Percentiles rank a stretch among this genome's conserved stretches.
These are phyloP conservation scores for Fusarium cyanostomum DNA, from an alignment of 2,329 filamentous ascomycete species.

Conservation along the genomic window DNA sequence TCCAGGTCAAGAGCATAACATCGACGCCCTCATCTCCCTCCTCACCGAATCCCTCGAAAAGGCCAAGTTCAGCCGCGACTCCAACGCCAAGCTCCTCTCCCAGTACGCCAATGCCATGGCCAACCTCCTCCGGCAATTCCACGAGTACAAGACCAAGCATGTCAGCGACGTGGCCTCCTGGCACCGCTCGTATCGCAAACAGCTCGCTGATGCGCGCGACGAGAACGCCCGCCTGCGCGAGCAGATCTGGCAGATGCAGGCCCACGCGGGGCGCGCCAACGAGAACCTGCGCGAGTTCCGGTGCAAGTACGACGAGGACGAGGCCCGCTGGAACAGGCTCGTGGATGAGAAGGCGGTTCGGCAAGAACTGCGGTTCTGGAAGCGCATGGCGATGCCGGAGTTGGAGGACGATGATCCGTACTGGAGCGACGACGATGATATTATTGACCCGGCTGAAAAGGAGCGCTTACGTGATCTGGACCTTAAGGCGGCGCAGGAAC, in stretches of 20 bases:
- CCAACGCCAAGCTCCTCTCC: conserved; percentile 66
- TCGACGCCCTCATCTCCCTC: conserved; percentile 69
- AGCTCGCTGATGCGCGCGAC: conserved; percentile 71
- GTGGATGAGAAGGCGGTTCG: conserved; percentile 62
- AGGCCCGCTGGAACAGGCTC: conserved; percentile 61
- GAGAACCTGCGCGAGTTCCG: conserved; percentile 66
- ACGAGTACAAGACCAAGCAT: conserved; percentile 72
- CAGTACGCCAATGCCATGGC: conserved; percentile 67
- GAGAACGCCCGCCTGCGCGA: conserved; percentile 71
- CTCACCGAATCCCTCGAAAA: conserved; percentile 71
- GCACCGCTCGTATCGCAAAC: conserved; percentile 72
- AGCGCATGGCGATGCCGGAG: conserved; percentile 71
- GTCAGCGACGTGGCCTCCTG: conserved; percentile 69
- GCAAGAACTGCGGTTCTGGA: conserved; percentile 73
- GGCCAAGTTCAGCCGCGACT: conserved; percentile 67
- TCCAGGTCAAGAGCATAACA: conserved; percentile 66
- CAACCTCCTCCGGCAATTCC: conserved; percentile 69
- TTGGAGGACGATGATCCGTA: conserved; percentile 67
- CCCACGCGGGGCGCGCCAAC: conserved; percentile 67
- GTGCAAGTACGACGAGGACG: conserved; percentile 64
- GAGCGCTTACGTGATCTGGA: conserved; percentile 62
- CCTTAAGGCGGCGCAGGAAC: conserved; percentile 54
- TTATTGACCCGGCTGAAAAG: conserved; percentile 70
- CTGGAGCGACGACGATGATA: conserved; percentile 72
- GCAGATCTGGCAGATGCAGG: conserved; percentile 74